These are phyloP conservation scores for Passalora sequoiae DNA, from an alignment of 2,329 filamentous ascomycete species.

Conservation along the genomic window DNA sequence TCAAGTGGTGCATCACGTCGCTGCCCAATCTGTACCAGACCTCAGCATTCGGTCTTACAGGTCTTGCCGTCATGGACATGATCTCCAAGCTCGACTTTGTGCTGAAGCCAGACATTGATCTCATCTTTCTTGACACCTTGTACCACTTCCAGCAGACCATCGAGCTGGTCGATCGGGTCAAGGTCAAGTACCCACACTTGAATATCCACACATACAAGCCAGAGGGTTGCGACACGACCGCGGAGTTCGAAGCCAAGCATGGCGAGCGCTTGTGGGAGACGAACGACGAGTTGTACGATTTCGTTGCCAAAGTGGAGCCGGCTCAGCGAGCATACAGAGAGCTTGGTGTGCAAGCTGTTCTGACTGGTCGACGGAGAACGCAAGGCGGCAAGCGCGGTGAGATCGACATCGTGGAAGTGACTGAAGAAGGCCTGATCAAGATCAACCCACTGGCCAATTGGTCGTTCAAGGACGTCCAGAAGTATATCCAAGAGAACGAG, in stretches of 20 bases:
- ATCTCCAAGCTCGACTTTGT: conserved; percentile 65
- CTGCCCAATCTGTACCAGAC: conserved; percentile 62
- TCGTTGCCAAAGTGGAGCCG: conserved; percentile 94
- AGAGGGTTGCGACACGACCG: conserved; percentile 63
- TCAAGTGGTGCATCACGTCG: conserved; percentile 85
- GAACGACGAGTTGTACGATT: conserved; percentile 89
- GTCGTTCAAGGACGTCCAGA: conserved; percentile 82
- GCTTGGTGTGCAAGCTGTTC: conserved; percentile 78
- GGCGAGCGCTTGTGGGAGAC: conserved; percentile 79
- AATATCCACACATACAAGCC: conserved; percentile 89
- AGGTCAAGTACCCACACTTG: conserved; percentile 68
- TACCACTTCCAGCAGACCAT: conserved; percentile 50
- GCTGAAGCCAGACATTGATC: conserved; percentile 51
- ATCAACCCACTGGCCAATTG: conserved; percentile 96
- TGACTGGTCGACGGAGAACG: conserved; percentile 85
- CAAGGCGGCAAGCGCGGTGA: conserved; percentile 90
- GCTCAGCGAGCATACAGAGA: conserved; percentile 85
- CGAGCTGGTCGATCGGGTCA: conserved; percentile 59
- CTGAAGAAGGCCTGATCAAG: conserved; percentile 89
- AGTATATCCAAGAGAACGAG: conserved; percentile 77
- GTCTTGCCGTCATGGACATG: conserved; percentile 56
- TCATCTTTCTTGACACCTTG: conserved; percentile 53
- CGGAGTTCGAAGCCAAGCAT: conserved; percentile 76
- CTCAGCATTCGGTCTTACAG: conserved; percentile 49
- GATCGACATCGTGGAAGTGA: conserved; percentile 86